These are phyloP conservation scores for Trichoderma semiorbis DNA, from an alignment of 2,329 filamentous ascomycete species.

Conservation along the genomic window DNA sequence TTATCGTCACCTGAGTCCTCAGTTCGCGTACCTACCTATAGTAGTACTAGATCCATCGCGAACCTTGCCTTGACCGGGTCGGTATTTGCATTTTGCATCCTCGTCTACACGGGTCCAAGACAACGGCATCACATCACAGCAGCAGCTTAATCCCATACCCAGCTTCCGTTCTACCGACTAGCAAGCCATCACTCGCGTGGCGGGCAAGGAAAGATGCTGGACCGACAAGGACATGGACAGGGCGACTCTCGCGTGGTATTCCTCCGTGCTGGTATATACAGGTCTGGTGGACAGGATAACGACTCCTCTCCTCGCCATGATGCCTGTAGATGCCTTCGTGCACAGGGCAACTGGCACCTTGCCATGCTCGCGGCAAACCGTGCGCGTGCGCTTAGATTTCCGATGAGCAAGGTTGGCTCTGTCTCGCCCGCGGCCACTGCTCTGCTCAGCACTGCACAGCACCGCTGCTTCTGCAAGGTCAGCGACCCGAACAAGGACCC, in stretches of 20 bases:
- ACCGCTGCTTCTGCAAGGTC: not conserved
- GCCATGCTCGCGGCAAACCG: not conserved
- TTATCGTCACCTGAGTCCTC: not conserved
- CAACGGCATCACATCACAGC: not conserved
- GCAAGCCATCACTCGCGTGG: not conserved
- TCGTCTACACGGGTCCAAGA: not conserved
- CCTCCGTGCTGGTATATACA: not conserved
- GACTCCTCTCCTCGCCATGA: not conserved
- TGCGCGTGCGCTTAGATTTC: not conserved
- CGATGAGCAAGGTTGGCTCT: not conserved
- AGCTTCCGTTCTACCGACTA: not conserved
- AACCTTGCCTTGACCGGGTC: not conserved
- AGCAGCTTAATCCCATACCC: not conserved
- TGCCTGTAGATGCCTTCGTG: not conserved
- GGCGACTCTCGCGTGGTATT: not conserved
- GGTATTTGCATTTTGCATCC: not conserved
- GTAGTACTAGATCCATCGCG: not conserved
- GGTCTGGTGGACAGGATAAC: not conserved
- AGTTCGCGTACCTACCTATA: not conserved
- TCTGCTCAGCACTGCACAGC: not conserved
- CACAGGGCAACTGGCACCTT: not conserved
- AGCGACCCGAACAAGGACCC: not conserved
- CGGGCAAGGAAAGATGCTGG: not conserved
- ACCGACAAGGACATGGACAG: not conserved
- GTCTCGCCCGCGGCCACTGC: not conserved